phyloP scores from a whole-genome alignment of 78 protist species.

The Emiliania huxleyi region DNA sequence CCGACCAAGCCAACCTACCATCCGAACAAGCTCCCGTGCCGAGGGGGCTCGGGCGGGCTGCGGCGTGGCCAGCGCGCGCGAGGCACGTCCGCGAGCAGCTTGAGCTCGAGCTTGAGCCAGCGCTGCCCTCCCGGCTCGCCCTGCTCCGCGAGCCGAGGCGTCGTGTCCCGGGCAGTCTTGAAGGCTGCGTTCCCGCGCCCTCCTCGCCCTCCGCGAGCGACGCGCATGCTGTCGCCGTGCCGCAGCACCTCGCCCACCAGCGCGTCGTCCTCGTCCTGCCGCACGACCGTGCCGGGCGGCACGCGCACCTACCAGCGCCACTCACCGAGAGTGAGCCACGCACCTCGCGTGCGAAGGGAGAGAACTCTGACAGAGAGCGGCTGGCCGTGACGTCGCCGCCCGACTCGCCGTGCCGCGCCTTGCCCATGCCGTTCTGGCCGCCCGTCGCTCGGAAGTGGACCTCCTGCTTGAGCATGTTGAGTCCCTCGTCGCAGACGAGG shows the following conservation, averaged over 20 bases:
- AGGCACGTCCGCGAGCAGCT: not conserved
- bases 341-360: too few species aligned
- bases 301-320: not conserved
- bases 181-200: conserved; percentile 20
- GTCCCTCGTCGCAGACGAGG: not conserved
- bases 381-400: not conserved
- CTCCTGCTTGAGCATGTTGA: not conserved
- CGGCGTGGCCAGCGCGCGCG: not conserved
- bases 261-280: not conserved
- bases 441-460: not conserved
- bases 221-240: not conserved
- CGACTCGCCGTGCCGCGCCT: not conserved
- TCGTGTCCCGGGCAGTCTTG: not conserved
- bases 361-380: too few species aligned
- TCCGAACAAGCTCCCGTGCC: conserved; percentile 54
- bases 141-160: conserved; percentile 28
- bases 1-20: conserved; percentile 80
- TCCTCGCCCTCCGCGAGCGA: conserved; percentile 26
- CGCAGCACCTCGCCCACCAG: not conserved
- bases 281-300: conserved; percentile 13
- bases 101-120: conserved; percentile 39
- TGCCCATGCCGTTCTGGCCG: not conserved
- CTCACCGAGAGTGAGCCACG: too few species aligned
- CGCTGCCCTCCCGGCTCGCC: conserved; percentile 63
- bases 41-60: not conserved